phyloP scores from a whole-genome alignment of 1,284 basidiomycete species.

The Trametes polyzona region DNA sequence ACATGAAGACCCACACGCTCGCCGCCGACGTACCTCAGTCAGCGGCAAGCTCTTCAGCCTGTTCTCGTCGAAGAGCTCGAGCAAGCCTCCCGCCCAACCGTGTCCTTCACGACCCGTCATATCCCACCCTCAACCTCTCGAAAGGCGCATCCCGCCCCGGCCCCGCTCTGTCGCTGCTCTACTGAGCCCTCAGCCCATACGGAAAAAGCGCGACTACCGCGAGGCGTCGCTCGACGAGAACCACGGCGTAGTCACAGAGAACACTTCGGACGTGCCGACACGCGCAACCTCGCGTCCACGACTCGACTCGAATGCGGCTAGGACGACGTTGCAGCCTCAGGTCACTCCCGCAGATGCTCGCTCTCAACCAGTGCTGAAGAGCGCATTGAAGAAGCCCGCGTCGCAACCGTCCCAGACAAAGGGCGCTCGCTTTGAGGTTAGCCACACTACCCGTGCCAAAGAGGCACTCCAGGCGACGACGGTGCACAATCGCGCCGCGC shows the following conservation, averaged over 20 bases:
- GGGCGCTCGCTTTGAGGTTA: not conserved
- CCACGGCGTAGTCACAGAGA: too few species aligned
- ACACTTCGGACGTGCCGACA: not conserved
- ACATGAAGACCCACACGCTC: not conserved
- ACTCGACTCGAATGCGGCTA: conserved; percentile 4
- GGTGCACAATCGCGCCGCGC: conserved; percentile 3
- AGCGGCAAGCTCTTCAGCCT: conserved; percentile 21
- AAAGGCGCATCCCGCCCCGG: conserved; percentile 2
- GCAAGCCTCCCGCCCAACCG: not conserved
- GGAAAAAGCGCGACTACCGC: conserved; percentile 2
- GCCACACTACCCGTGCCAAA: conserved; percentile 1
- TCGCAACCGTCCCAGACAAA: not conserved
- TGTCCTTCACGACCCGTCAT: conserved; percentile 11
- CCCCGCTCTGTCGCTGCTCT: too few species aligned
- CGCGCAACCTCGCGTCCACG: not conserved
- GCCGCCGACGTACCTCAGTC: conserved; percentile 16
- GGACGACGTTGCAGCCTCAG: not conserved
- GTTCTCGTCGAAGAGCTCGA: conserved; percentile 9
- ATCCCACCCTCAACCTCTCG: conserved; percentile 19
- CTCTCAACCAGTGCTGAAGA: conserved; percentile 17
- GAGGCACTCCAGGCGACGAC: not conserved
- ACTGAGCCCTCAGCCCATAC: too few species aligned
- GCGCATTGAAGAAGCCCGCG: conserved; percentile 19
- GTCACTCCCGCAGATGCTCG: not conserved
- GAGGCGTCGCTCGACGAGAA: conserved; percentile 18